Conservation (phyloP, 2,329 filamentous ascomycete genomes). For the Trichothecium sympodiale region DNA sequence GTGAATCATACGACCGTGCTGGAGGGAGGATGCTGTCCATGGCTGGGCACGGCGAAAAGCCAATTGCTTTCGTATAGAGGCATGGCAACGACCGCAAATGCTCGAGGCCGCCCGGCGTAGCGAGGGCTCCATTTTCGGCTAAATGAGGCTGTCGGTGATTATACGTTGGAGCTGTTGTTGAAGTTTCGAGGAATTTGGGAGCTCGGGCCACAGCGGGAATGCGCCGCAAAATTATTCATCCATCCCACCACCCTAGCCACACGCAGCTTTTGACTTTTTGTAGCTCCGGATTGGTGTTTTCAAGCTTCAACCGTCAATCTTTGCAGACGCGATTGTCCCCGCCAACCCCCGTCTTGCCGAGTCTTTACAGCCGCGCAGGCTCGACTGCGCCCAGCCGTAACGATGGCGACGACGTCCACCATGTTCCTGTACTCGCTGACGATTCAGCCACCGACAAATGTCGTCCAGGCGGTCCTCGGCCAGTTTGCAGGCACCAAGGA, state of each 20-base stretch:
- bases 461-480: conserved; percentile 83
- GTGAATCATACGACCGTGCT: conserved; percentile 17
- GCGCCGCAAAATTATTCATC: conserved; percentile 25
- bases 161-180: conserved; percentile 6
- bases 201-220: conserved; percentile 16
- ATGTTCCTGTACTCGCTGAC: conserved; percentile 99
- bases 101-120: conserved; percentile 26
- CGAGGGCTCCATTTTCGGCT: conserved; percentile 25
- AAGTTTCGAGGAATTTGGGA: conserved; percentile 7
- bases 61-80: conserved; percentile 20
- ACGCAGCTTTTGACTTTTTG: conserved; percentile 12
- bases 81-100: conserved; percentile 28
- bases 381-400: conserved; percentile 36
- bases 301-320: background rate
- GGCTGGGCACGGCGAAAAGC: conserved; percentile 9
- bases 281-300: conserved; percentile 6
- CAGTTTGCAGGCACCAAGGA: conserved; percentile 95
- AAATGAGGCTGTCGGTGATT: background rate
- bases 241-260: conserved; percentile 8
- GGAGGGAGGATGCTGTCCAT: conserved; percentile 16
- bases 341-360: background rate
- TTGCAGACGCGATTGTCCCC: background rate
- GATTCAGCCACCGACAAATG: conserved; percentile 80
- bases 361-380: conserved; percentile 33
- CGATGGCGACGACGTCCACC: conserved; percentile 94